Evolutionary conservation across 768 basidiomycete genomes (phyloP), one percentile per base, ranked within the genome.

Genomic region (Lactarius trivialis): DNA sequence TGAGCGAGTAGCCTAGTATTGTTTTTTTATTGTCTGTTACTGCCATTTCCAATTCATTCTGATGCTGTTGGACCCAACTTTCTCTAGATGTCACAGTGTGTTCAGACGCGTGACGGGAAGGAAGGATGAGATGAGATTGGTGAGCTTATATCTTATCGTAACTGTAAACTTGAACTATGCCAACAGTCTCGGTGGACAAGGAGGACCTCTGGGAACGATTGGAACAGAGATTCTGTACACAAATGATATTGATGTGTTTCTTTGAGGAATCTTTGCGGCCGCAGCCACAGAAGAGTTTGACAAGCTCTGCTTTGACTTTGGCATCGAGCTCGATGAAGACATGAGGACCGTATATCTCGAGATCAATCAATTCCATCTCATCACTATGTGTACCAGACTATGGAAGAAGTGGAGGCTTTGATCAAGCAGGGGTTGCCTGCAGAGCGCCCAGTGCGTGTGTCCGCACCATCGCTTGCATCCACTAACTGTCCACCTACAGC

Each of bases 271-370:
- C 55, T 60, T 61, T 66, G 67, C 4, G 48, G 50, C 50, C 32
- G 34, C 72, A 98, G 96, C 93, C 54, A 85, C 91, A 48, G 88
- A 96, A 65, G 94, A 95, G 66, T 98, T 98, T 69, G 97, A 98
- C 76, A 84, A 85, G 71, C 82, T 98, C 56, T 91, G 92, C 69
- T 99, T 99, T 77, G 93, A 98, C 68, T 99, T 95, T 75, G 97
- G 97, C 59, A 78, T 99, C 52, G 97, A 99, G 76, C 79, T 98
- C 36, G 97, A 99, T 71, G 97, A 97, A 76, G 97, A 99, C 77
- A 96, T 98, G 89, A 79, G 32, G 45, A 17, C 34, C 12, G 21
- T 43, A 28, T 57, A 28, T 41, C 17, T 50, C 21, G 30, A 34
- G 12, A 26, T 26, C 30, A 19, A 7, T 45, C 36, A 8, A 24